phyloP scores from a whole-genome alignment of 139 green algal species.

The Chlamydomonas asymmetrica region DNA sequence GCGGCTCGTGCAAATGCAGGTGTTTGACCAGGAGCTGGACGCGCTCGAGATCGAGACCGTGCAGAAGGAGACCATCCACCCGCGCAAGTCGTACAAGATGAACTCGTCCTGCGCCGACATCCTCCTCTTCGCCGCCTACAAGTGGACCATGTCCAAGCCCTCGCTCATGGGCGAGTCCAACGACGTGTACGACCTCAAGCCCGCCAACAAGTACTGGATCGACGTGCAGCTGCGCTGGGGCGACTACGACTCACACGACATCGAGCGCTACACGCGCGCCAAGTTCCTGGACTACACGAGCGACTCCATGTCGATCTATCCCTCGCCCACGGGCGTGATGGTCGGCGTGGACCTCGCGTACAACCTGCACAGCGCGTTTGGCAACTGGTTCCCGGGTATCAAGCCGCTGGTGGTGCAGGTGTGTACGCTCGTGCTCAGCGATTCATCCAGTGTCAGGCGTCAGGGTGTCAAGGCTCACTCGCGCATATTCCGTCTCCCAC shows the following conservation, averaged over 20 bases:
- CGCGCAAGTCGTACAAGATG: slow-evolving; percentile 99
- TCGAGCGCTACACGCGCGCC: slow-evolving; percentile 97
- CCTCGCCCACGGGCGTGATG: slow-evolving; percentile 93
- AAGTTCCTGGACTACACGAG: slow-evolving; percentile 99
- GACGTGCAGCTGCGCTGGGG: slow-evolving; percentile 96
- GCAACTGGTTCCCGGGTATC: slow-evolving; percentile 98
- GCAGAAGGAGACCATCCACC: slow-evolving; percentile 99
- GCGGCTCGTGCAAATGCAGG: too few relatives aligned
- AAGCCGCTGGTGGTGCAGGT: slow-evolving; percentile 94
- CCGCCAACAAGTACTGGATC: slow-evolving; percentile 99
- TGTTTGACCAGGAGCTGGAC: slow-evolving; percentile 92
- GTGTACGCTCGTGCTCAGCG: too few relatives aligned
- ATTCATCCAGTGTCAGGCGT: too few relatives aligned
- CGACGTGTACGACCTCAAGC: slow-evolving; percentile 91
- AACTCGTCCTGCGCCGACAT: slow-evolving; percentile 96
- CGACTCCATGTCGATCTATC: slow-evolving; percentile 99
- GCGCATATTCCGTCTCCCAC: not conserved
- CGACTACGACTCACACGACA: slow-evolving; percentile 98
- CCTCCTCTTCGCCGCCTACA: slow-evolving; percentile 97
- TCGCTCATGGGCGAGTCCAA: slow-evolving; percentile 93
- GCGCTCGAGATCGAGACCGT: slow-evolving; percentile 99
- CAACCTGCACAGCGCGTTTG: slow-evolving; percentile 96
- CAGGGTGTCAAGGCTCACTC: not conserved
- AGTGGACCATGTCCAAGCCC: slow-evolving; percentile 95
- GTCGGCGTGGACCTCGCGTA: slow-evolving; percentile 98